Percentiles rank a stretch among this genome's conserved stretches.
Conservation (phyloP, 2,329 filamentous ascomycete species). For the Drechslera avenae region DNA sequence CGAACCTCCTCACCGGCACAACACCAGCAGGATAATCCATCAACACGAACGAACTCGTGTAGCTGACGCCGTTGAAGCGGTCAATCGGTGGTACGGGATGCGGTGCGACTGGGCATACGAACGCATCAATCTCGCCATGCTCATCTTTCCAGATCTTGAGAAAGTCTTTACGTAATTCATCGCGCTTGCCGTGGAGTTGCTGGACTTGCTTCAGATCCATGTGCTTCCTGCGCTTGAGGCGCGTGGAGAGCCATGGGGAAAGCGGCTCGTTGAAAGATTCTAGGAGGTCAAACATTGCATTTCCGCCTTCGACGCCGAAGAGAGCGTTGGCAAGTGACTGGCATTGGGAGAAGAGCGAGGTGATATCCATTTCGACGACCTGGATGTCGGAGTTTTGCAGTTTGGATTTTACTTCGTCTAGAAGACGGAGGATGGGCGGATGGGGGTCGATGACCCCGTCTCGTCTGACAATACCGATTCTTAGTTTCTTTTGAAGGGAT, state of each 20-base stretch:
- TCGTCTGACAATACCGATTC: slow-evolving; percentile 56
- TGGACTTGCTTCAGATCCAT: slow-evolving; percentile 56
- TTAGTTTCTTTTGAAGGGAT: slow-evolving; percentile 37
- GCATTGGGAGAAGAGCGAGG: slow-evolving; percentile 58
- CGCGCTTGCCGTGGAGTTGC: slow-evolving; percentile 59
- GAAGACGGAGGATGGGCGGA: slow-evolving; percentile 55
- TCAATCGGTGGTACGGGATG: slow-evolving; percentile 68
- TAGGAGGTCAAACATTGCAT: slow-evolving; percentile 62
- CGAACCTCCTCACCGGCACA: slow-evolving; percentile 60
- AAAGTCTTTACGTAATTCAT: slow-evolving; percentile 61
- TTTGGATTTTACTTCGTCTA: slow-evolving; percentile 52
- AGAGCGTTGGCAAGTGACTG: slow-evolving; percentile 63
- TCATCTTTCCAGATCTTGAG: slow-evolving; percentile 60
- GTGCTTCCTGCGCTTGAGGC: slow-evolving; percentile 56
- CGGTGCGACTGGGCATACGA: slow-evolving; percentile 67
- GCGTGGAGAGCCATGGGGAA: slow-evolving; percentile 63
- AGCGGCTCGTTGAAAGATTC: slow-evolving; percentile 62
- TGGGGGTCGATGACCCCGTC: slow-evolving; percentile 59
- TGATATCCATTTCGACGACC: slow-evolving; percentile 63
- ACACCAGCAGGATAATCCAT: slow-evolving; percentile 66
- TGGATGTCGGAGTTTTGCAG: slow-evolving; percentile 54
- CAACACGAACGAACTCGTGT: slow-evolving; percentile 65
- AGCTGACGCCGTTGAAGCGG: slow-evolving; percentile 66
- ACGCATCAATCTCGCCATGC: slow-evolving; percentile 60
- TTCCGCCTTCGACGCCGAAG: slow-evolving; percentile 63